Percentiles rank a stretch among this genome's conserved stretches.
phyloP scores from a whole-genome alignment of 345 rosid species.

The Nasturtium officinale region DNA sequence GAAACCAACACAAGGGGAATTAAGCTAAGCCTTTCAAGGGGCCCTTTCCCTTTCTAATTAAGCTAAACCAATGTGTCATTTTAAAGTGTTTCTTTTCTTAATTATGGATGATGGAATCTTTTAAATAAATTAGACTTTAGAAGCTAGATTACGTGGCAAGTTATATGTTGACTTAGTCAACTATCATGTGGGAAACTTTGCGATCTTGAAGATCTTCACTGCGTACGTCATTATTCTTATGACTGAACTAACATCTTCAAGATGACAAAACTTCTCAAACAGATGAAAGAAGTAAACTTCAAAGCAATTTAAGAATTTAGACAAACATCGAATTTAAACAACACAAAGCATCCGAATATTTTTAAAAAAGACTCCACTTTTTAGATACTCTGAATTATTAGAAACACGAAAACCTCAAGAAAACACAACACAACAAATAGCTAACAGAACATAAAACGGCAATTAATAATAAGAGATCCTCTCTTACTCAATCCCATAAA shows the following conservation, averaged over 20 bases:
- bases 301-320: background rate
- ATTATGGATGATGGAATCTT: too few species aligned
- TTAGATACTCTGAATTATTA: background rate
- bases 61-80: too few species aligned
- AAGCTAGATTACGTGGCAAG: too few species aligned
- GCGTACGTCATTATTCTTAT: background rate
- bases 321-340: background rate
- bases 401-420: conserved; percentile 1
- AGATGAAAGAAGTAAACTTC: background rate
- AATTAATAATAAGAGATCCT: background rate
- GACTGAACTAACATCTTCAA: background rate
- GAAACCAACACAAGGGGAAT: too few species aligned
- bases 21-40: too few species aligned
- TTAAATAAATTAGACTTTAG: too few species aligned
- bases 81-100: too few species aligned
- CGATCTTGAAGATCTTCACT: background rate
- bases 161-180: too few species aligned
- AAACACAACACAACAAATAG: conserved; percentile 12
- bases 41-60: too few species aligned
- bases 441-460: background rate
- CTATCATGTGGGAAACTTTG: too few species aligned
- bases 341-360: background rate
- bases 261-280: background rate
- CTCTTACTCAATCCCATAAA: conserved; percentile 13
- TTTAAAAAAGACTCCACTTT: background rate